Evolutionary conservation across 2,329 filamentous ascomycete genomes (phyloP).

Genomic region (Stagonosporopsis tanaceti): DNA sequence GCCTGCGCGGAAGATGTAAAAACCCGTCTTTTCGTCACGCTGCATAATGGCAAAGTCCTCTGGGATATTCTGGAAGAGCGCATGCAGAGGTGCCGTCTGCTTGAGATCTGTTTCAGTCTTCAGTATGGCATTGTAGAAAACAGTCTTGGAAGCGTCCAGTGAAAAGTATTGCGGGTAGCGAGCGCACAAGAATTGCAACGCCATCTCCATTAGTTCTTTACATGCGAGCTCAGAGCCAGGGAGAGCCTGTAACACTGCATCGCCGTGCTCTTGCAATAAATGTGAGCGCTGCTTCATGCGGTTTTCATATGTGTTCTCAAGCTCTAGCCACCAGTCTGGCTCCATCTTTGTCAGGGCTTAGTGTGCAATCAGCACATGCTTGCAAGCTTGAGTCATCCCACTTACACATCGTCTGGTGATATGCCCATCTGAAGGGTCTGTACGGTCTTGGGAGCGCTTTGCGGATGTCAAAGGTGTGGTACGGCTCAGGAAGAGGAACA

Average conservation of each 20-base stretch:
- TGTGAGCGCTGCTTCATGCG: constrained; percentile 73
- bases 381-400: constrained; percentile 17
- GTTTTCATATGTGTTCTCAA: constrained; percentile 74
- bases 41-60: constrained; percentile 85
- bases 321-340: constrained; percentile 86
- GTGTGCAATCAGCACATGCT: background rate
- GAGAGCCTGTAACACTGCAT: constrained; percentile 70
- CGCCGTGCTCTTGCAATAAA: constrained; percentile 70
- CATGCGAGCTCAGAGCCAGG: constrained; percentile 81
- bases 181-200: constrained; percentile 77
- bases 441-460: constrained; percentile 77
- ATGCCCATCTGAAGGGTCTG: constrained; percentile 81
- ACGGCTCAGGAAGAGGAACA: constrained; percentile 72
- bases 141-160: constrained; percentile 61
- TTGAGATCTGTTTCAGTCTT: constrained; percentile 68
- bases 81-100: constrained; percentile 69
- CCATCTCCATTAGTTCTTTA: constrained; percentile 90
- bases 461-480: constrained; percentile 70
- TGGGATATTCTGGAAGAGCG: constrained; percentile 79
- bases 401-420: constrained; percentile 92
- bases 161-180: constrained; percentile 80
- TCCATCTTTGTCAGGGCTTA: constrained; percentile 80
- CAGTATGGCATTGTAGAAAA: constrained; percentile 75
- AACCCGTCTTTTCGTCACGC: constrained; percentile 73
- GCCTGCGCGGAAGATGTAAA: constrained; percentile 78